Base-by-base conservation (phyloP, 163 green algal genomes). In the Botryococcus braunii region DNA sequence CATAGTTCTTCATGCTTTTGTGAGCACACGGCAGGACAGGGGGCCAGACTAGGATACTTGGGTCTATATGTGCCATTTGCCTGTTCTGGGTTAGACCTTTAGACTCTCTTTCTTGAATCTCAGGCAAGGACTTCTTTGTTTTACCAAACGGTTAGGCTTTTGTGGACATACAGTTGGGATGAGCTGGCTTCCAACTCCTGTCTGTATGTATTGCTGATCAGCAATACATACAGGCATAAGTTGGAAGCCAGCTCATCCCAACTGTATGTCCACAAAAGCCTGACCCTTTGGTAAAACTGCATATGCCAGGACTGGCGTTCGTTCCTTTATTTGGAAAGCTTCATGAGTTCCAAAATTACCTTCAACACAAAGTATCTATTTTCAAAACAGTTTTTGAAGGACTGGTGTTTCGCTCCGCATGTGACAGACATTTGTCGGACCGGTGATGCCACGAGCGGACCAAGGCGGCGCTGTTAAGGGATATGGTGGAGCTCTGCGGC, bases 401-500 rank as follows among this genome's bases (percentile, higher is more conserved):
- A 27, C 8, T 25, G 59, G 59, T 36, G 8, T 36, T 36, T 36
- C 25, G 59, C 35, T 2, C 37, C 23, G 59, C 37, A 82, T 62
- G 86, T 89, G 58, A 69, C n/a, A 84, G 5, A 66, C 70, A 17
- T 36, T 85, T 13, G 82, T 92, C 38, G 88, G 88, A 1, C 86
- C 85, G 1, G 68, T 73, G 43, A 68, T 85, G 65, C 80, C 79
- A 3, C 69, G 69, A 27, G 65, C 63, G 34, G 61, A 66, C 40
- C 66, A 66, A 5, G 50, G 46, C 0, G 70, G 41, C 25, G 76
- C 27, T 25, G 69, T 62, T 17, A 56, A 66, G 21, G 80, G 71
- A 21, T 87, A 88, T 37, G 86, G 88, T 36, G 83, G 79, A 4
- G 82, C 84, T 65, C 62, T 95, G 72, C 76, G 82, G 50, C 88